These are phyloP conservation scores for slime mould (Dictyostelium discoideum) DNA, from an alignment of 78 protist genomes.

Conservation along the genomic window dicty_2.7 NC_007090.3:2648001-2648500, in stretches of 20 bases:
- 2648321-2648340: not conserved
- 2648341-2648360: not conserved
- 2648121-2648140: no score
- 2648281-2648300: not conserved
- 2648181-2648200: not conserved
- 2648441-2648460: not conserved
- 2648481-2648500: not conserved
- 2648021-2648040: not conserved
- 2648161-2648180: not conserved
- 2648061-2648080: no score
- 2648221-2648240: not conserved
- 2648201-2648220: not conserved
- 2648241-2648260: not conserved
- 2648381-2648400: not conserved
- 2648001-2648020: not conserved
- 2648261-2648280: not conserved
- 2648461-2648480: not conserved
- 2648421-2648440: not conserved
- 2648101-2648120: no score
- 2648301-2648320: not conserved
- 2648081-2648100: no score
- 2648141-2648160: not conserved
- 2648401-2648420: not conserved
- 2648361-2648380: not conserved
- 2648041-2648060: not conserved